Evolutionary conservation across 2,329 filamentous ascomycete genomes (phyloP), one percentile per base, ranked within the genome.

Genomic region (Septoria linicola): DNA sequence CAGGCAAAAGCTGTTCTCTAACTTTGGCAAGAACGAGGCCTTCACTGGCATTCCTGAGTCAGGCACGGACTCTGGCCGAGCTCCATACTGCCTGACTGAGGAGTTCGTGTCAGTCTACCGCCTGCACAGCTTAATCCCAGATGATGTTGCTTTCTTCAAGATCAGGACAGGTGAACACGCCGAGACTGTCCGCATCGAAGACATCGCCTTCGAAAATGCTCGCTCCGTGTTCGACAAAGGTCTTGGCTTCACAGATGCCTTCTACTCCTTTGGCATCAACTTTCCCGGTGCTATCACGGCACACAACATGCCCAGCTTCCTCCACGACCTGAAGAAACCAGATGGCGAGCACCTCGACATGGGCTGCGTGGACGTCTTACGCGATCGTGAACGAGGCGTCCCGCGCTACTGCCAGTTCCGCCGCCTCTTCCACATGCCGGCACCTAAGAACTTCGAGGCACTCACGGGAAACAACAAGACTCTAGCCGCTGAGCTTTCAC

Each of bases 241-340:
- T 14, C 45, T 68, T 8, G 62, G 60, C 23, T 69, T 72, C 49
- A 63, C 63, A n/a, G 70, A 73, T 54, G 62, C 60, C 3, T 72
- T 73, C 50, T 76, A 76, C 60, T 72, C 70, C 19, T 76, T 76
- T 51, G 74, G 74, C 20, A 72, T 76, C 61, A 75, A 75, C 60
- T 72, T 73, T 53, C 74, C 74, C 0, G 74, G 74, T 41, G 73
- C 74, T 6, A 72, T 77, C 42, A 75, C 70, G 1, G 60, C 66
- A 39, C 67, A 71, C 42, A 72, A 72, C 43, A 70, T 67, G 39
- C 71, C 73, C 1, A 55, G 66, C 43, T 72, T 77, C 59, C 61
- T 77, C 8, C 69, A 72, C 17, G 62, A 71, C 41, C 61, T 76
- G 1, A 57, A 63, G 13, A 70, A 68, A 1, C 73, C 74, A 0